A percentile compares a stretch with the other conserved stretches of the same genome.
phyloP scores from a whole-genome alignment of 139 green algal genomes.

The Eudorina sp. region DNA sequence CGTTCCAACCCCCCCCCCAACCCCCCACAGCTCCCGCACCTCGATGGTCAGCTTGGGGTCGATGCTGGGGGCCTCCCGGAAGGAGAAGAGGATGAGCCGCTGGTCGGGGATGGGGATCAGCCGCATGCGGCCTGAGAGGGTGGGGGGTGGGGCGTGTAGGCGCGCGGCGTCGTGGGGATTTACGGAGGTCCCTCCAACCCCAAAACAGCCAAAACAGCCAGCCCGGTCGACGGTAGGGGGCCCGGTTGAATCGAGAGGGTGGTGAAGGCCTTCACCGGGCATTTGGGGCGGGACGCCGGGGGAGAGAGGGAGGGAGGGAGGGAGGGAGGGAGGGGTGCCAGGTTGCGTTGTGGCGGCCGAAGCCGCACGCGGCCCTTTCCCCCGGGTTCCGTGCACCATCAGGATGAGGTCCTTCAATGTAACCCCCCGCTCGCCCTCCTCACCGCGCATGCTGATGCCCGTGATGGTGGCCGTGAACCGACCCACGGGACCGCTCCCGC shows the following conservation, averaged over 20 bases:
- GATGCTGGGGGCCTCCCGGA: slow-evolving; percentile 51
- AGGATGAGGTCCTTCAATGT: no score
- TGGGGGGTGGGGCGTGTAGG: neutral
- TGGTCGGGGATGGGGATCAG: slow-evolving; percentile 56
- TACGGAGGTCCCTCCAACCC: no score
- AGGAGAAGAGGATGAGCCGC: slow-evolving; percentile 59
- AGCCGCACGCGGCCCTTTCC: no score
- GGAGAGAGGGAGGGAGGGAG: no score
- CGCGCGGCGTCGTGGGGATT: no score
- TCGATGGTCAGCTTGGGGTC: slow-evolving; percentile 30
- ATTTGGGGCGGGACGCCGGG: no score
- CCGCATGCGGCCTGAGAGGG: slow-evolving; percentile 43
- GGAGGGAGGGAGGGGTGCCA: neutral
- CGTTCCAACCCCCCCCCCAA: neutral
- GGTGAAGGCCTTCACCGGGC: no score
- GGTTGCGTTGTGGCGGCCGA: no score
- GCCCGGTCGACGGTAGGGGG: no score
- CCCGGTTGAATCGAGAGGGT: no score
- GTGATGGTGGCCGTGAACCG: slow-evolving; percentile 60
- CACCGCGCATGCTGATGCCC: slow-evolving; percentile 51
- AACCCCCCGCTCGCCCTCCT: neutral
- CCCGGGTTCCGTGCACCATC: no score
- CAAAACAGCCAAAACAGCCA: no score
- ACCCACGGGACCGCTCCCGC: slow-evolving; percentile 55
- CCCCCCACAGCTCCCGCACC: neutral